Base-by-base conservation (phyloP, 345 rosid species). In the Lepidium sativum region DNA sequence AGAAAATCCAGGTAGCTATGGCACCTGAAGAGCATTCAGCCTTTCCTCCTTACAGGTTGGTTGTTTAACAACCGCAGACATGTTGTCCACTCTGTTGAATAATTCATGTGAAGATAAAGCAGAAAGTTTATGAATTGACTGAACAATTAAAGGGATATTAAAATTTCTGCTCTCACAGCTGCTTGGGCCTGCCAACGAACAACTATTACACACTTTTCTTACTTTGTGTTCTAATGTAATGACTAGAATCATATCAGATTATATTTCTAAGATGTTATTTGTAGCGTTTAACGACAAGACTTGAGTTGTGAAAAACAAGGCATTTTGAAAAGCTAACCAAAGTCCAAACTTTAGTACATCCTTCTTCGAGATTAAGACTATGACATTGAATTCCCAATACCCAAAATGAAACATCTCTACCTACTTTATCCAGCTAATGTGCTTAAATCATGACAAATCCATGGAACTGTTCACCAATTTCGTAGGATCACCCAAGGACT, bases 21-120 rank as follows among this genome's bases (percentile, higher is more conserved):
- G 17, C n/a, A 84, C 89, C 89, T 84, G 89, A 63, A 82, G 81
- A 72, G 87, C 81, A 54, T 71, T 56, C n/a, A 85, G 51, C 44
- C 84, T 70, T 60, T 85, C 84, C 60, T 77, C 80, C 17, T 74
- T 51, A 41, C 62, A 60, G 21, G 50, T 70, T 58, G 90, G 87
- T 61, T 85, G 90, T 73, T 75, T 85, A 42, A 50, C 41, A 76
- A 82, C 87, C 20, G 81, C 87, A 37, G 90, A 82, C 84, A 48
- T 74, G 54, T 56, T 62, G n/a, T 63, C 87, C 37, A 70, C 69
- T 56, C 85, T 61, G 8, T 53, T 85, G 69, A 82, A 85, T 33
- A 72, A 67, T 77, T 76, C 66, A 87, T 85, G 81, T 16, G 17
- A 63, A 43, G 49, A 27, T 4, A 41, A 69, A 25, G 15, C 9